These are phyloP conservation scores for Zizania palustris DNA, from an alignment of 202 grass and related monocot genomes.

Conservation along the genomic window DNA sequence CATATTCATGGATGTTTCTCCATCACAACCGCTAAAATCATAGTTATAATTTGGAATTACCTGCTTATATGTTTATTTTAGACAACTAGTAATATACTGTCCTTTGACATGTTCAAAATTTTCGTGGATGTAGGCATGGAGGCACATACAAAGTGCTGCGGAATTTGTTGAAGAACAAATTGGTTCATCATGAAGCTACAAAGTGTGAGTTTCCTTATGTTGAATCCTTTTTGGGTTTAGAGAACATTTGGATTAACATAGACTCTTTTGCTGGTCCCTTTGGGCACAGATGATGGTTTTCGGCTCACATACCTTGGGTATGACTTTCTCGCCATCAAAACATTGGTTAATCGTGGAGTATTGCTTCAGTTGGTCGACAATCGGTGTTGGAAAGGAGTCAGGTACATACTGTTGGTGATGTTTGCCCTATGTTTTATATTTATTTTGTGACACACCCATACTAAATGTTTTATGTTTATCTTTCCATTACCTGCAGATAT, in stretches of 20 bases:
- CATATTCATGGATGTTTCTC: neutral
- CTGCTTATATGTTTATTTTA: neutral
- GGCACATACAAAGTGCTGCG: conserved; percentile 84
- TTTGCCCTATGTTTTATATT: neutral
- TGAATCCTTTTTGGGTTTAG: neutral
- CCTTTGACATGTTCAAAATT: neutral
- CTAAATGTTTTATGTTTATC: neutral
- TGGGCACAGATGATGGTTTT: conserved; percentile 76
- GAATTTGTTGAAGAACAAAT: conserved; percentile 89
- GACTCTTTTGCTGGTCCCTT: conserved; percentile 17
- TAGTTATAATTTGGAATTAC: neutral
- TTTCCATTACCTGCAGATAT: conserved; percentile 59
- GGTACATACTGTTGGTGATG: conserved; percentile 42
- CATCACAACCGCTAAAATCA: neutral
- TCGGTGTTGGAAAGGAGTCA: conserved; percentile 93
- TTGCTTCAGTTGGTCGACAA: conserved; percentile 81
- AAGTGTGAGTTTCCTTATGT: conserved; percentile 63
- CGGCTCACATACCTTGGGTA: conserved; percentile 94
- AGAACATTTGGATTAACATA: conserved; percentile 24
- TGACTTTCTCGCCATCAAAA: conserved; percentile 95
- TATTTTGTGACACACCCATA: conserved; percentile 4
- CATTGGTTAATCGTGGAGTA: conserved; percentile 81
- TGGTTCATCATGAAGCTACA: conserved; percentile 81
- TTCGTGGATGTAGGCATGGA: conserved; percentile 61
- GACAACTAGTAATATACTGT: neutral